These are phyloP conservation scores for Podila verticillata DNA, from an alignment of 192 early-diverging fungal genomes.

Conservation along the genomic window DNA sequence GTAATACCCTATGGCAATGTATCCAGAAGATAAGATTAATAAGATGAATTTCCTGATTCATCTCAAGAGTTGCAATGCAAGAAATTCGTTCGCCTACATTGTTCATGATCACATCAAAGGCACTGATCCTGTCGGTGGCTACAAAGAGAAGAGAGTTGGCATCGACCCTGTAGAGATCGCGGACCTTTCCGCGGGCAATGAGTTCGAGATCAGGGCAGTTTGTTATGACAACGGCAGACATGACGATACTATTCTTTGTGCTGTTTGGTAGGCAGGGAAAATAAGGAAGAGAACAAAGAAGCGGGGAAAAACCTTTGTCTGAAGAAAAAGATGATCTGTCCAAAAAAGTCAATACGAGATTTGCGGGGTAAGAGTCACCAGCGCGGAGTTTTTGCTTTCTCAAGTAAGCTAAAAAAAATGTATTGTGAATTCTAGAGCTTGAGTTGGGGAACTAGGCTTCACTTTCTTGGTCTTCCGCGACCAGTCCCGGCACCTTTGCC, in stretches of 20 bases:
- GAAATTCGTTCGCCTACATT: slow-evolving; percentile 68
- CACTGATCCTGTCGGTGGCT: slow-evolving; percentile 96
- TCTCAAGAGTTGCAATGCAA: background rate
- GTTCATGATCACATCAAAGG: slow-evolving; percentile 99
- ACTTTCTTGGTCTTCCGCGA: slow-evolving; percentile 46
- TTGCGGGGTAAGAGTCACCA: too few species aligned
- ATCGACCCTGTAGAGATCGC: slow-evolving; percentile 96
- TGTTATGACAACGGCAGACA: slow-evolving; percentile 67
- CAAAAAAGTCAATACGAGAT: too few species aligned
- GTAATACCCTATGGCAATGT: slow-evolving; percentile 76
- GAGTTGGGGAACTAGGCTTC: background rate
- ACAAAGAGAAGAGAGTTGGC: slow-evolving; percentile 91
- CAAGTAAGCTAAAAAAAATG: background rate
- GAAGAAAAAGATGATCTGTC: background rate
- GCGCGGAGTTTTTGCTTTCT: background rate
- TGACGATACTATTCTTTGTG: background rate
- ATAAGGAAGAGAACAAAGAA: background rate
- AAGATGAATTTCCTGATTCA: background rate
- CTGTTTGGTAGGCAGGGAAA: background rate
- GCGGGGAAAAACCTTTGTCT: background rate
- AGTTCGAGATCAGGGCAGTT: slow-evolving; percentile 94
- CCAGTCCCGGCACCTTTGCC: slow-evolving; percentile 15
- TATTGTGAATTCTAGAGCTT: background rate
- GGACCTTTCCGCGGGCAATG: slow-evolving; percentile 93
- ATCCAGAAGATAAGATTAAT: background rate